These are phyloP conservation scores for Serendipita sp. DNA, from an alignment of 768 basidiomycete species.

Conservation along the genomic window DNA sequence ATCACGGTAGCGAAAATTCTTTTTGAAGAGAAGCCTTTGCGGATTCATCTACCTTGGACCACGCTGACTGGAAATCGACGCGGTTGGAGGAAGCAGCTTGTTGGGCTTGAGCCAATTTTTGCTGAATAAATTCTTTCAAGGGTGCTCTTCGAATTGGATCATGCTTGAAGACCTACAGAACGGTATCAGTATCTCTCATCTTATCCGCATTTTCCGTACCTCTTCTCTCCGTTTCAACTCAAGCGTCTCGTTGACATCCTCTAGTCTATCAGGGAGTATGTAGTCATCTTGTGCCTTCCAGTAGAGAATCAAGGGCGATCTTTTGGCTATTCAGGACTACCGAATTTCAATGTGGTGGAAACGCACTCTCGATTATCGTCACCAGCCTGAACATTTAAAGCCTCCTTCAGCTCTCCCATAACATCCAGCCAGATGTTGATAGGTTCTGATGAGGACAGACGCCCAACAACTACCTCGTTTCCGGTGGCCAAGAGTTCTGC, in stretches of 20 bases:
- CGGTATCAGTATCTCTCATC: neutral
- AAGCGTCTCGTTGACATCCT: constrained; percentile 49
- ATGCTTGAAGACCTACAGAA: constrained; percentile 42
- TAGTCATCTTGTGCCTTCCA: constrained; percentile 47
- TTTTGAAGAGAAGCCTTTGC: constrained; percentile 52
- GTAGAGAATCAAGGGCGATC: constrained; percentile 35
- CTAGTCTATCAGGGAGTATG: constrained; percentile 42
- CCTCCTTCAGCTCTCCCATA: constrained; percentile 73
- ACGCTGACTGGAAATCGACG: constrained; percentile 46
- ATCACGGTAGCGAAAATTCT: neutral
- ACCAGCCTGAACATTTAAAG: constrained; percentile 22
- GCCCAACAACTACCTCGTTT: constrained; percentile 51
- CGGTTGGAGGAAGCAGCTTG: constrained; percentile 47
- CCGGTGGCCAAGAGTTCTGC: constrained; percentile 64
- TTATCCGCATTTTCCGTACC: constrained; percentile 27
- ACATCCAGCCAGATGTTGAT: constrained; percentile 84
- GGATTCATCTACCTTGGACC: constrained; percentile 51
- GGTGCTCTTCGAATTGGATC: constrained; percentile 58
- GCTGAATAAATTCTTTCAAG: constrained; percentile 45
- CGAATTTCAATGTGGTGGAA: constrained; percentile 11
- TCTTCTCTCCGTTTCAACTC: constrained; percentile 63
- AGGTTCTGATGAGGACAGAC: constrained; percentile 50
- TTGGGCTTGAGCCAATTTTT: constrained; percentile 27
- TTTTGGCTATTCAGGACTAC: constrained; percentile 16
- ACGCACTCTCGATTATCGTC: constrained; percentile 26